phyloP scores from a whole-genome alignment of 2,329 filamentous ascomycete species.

The Simplicillium aogashimaense region DNA sequence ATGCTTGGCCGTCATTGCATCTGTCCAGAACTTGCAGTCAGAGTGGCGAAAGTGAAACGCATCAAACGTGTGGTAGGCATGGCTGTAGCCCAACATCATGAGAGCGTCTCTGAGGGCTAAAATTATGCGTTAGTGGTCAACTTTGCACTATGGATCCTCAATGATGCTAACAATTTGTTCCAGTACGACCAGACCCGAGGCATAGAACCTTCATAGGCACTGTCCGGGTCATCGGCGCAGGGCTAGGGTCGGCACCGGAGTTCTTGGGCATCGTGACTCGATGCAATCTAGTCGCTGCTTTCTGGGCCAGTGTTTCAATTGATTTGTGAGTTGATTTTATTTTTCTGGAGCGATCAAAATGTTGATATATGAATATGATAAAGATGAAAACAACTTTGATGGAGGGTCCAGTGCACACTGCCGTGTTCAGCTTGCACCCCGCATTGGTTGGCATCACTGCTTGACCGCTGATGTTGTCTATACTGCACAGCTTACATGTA shows the following conservation, averaged over 20 bases:
- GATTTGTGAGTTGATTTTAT: no score
- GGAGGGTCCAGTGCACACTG: no score
- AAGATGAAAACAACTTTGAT: no score
- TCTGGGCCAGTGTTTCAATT: no score
- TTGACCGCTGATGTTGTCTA: neutral
- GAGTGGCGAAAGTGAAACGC: slow-evolving; percentile 1
- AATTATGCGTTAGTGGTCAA: neutral
- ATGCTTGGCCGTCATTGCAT: slow-evolving; percentile 3
- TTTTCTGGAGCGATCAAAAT: no score
- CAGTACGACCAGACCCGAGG: slow-evolving; percentile 4
- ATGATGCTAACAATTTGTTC: slow-evolving; percentile 1
- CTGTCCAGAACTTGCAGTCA: slow-evolving; percentile 2
- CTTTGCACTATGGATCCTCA: neutral
- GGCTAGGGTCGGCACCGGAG: no score
- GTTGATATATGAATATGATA: no score
- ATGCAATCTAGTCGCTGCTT: no score
- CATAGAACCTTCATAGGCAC: slow-evolving; percentile 5
- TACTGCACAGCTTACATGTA: no score
- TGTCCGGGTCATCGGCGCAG: neutral
- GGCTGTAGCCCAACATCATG: neutral
- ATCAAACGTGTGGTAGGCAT: slow-evolving; percentile 5
- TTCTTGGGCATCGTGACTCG: no score
- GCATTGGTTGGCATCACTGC: no score
- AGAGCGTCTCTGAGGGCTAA: slow-evolving; percentile 3
- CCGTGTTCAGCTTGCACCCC: no score